Evolutionary conservation across 192 early-diverging fungal genomes (phyloP).

Genomic region (Rhizophlyctis rosea): DNA sequence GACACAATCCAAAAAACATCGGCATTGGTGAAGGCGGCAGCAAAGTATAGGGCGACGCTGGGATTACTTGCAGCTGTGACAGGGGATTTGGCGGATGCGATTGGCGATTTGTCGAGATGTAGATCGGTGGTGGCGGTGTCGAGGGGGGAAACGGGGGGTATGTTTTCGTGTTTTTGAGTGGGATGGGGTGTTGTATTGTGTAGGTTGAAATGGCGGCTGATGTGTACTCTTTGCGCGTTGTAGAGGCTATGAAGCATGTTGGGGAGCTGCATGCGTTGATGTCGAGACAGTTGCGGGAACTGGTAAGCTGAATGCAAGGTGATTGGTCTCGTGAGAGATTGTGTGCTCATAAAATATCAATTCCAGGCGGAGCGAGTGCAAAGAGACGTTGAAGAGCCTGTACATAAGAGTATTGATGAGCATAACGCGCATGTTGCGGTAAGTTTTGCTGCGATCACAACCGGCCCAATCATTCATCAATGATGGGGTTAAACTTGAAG

Average conservation of each 20-base stretch:
- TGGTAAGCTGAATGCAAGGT: neutral
- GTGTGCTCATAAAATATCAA: neutral
- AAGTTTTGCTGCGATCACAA: no score
- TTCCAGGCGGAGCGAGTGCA: slow-evolving; percentile 13
- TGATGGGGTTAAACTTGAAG: no score
- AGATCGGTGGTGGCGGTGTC: slow-evolving; percentile 10
- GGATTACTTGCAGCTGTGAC: slow-evolving; percentile 5
- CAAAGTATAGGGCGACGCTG: slow-evolving; percentile 16
- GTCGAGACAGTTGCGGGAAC: slow-evolving; percentile 18
- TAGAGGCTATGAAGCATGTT: slow-evolving; percentile 13
- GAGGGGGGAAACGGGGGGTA: neutral
- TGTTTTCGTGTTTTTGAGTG: neutral
- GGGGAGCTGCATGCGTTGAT: slow-evolving; percentile 22
- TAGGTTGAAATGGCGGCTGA: neutral
- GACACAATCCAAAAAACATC: slow-evolving; percentile 15
- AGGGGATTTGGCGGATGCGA: slow-evolving; percentile 21
- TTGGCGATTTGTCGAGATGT: slow-evolving; percentile 15
- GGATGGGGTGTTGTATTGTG: neutral
- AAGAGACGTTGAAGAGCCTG: slow-evolving; percentile 23
- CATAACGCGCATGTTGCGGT: slow-evolving; percentile 16
- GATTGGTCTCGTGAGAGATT: neutral
- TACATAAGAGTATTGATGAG: slow-evolving; percentile 23
- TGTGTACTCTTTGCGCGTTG: no score
- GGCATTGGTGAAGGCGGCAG: slow-evolving; percentile 8
- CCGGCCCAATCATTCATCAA: no score